Conservation (phyloP, 441 rosid species). For the Euphorbia celastroides region DNA sequence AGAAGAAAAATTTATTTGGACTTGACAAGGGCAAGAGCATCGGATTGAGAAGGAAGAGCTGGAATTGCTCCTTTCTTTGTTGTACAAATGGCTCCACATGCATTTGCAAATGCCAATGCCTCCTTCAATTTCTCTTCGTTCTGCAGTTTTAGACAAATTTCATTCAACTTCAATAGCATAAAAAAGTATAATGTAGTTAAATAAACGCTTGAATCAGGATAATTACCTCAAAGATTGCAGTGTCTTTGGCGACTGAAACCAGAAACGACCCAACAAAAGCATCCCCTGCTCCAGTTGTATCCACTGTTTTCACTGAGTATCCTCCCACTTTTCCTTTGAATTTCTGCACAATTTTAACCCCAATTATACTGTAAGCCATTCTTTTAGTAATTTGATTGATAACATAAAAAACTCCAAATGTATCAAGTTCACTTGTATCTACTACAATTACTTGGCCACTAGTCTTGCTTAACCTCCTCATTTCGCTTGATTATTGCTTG, state of each 20-base stretch:
- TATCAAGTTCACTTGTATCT: too few species aligned
- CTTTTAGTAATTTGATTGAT: too few species aligned
- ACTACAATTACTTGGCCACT: too few species aligned
- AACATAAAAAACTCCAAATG: too few species aligned
- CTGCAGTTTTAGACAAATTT: slow-evolving; percentile 24
- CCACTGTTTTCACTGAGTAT: slow-evolving; percentile 48
- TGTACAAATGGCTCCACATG: slow-evolving; percentile 68
- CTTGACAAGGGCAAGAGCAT: slow-evolving; percentile 45
- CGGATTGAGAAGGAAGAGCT: slow-evolving; percentile 48
- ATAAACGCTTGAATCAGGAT: too few species aligned
- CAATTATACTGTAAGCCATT: too few species aligned
- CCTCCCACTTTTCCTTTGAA: slow-evolving; percentile 55
- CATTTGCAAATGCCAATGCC: slow-evolving; percentile 53
- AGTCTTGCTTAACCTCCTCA: too few species aligned
- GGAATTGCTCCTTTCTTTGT: slow-evolving; percentile 77
- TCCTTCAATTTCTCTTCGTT: slow-evolving; percentile 53
- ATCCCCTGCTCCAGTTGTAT: slow-evolving; percentile 79
- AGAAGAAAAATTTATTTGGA: slow-evolving; percentile 5
- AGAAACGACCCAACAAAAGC: slow-evolving; percentile 66
- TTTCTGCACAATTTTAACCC: slow-evolving; percentile 24
- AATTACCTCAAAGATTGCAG: slow-evolving; percentile 34
- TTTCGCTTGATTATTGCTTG: too few species aligned
- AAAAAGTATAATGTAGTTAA: too few species aligned
- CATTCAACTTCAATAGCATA: too few species aligned
- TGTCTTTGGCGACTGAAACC: slow-evolving; percentile 39